Base-by-base conservation (phyloP, 768 basidiomycete species). In the Panellus pusillus region DNA sequence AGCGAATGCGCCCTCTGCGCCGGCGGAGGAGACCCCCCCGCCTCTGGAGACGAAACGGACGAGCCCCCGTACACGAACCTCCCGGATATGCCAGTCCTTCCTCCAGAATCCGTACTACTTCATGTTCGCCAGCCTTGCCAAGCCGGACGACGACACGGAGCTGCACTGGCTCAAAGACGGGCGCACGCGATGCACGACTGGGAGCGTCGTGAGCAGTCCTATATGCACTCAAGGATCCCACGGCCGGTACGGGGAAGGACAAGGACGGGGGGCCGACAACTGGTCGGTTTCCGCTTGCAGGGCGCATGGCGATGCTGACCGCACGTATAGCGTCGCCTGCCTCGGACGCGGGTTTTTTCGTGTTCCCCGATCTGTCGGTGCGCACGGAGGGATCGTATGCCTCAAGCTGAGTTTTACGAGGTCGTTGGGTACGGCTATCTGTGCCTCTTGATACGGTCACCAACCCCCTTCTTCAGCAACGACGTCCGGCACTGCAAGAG, bases 61-160 rank as follows among this genome's bases (percentile, higher is more conserved):
- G 37, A 55, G 32, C 60, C 64, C 31, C 69, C 68, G 24, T 63
- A 70, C 15, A 71, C 69, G 6, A 69, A 71, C 20, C 60, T 66
- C 27, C 67, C 4, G 72, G 73, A 52, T 79, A 85, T 65, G 74
- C 79, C 78, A 82, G 50, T 80, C 76, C 18, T 92, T 84, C 66
- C 79, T 93, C 15, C 91, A 93, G 66, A 92, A 95, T 62, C 93
- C 93, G 0, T 95, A 95, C 68, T 96, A 93, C 68, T 94, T 96
- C 70, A 95, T 95, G 90, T 94, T 93, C 63, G 93, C 93, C 20
- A 86, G 85, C 64, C 79, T 95, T 37, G 92, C 93, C 1, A 86
- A 93, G 62, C 90, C 91, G 0, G 92, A 94, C 62, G 87, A 91
- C 57, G 91, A 95, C 61, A 80, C 87, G 12, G 93, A 96, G 69